Base-by-base conservation (phyloP, 1,139 yeast species). In the Blastobotrys apis region DNA sequence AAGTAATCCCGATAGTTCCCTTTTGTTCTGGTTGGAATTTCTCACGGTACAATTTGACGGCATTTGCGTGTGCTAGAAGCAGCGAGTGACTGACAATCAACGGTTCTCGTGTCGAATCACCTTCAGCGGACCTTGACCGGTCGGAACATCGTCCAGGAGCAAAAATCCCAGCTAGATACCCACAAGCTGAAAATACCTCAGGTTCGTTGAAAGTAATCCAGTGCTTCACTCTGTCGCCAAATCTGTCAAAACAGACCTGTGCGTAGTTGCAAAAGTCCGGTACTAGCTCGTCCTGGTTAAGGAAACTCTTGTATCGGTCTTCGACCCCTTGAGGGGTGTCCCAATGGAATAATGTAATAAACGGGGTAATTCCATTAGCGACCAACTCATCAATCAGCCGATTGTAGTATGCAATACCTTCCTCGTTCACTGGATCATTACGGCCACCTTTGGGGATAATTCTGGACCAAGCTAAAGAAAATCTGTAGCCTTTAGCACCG, bases 401-500 rank as follows among this genome's bases (percentile, higher is more conserved):
- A 34, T 63, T 59, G 45, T 66, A 66, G 50, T 65, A 68, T 47
- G 62, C 64, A 30, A 66, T 45, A 6, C 63, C 69, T 31, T 52
- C 53, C 41, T 63, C 42, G 48, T 65, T 66, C 20, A 66, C 59
- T 8, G 64, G 47, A 5, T 63, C 68, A 15, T 55, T 45, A 3
- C 66, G 69, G 19, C 56, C 45, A 2, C 58, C 62, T 41, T 62
- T 57, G 6, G 70, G 70, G 32, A 44, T 53, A 13, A 67, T 62
- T 45, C 72, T 57, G 9, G 68, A 50, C 72, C 71, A 67, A 2
- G 71, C 64, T 33, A 67, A 59, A 12, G 67, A 53, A 52, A 67
- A 56, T 2, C 69, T 64, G 48, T 67, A 67, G 38, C 55, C 41
- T 35, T 64, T 64, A 17, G 62, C 64, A 1, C 71, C 71, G 33